Percentiles rank a stretch among this genome's conserved stretches.
Evolutionary conservation across 2,329 filamentous ascomycete genomes (phyloP).

Genomic region (Oidium heveae): DNA sequence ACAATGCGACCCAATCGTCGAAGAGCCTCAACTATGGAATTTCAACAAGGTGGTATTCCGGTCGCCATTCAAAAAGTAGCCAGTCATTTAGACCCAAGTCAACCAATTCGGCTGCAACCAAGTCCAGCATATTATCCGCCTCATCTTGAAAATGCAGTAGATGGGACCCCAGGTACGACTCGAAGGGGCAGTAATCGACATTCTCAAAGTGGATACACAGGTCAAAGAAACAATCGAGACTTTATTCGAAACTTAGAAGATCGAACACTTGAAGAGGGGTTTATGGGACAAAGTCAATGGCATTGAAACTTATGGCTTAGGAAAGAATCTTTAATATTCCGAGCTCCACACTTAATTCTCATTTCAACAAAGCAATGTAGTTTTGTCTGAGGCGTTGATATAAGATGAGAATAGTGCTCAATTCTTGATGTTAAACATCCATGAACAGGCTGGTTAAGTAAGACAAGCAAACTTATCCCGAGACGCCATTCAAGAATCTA

Average conservation of each 20-base stretch:
- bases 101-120: constrained; percentile 79
- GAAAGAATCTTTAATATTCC: too few relatives aligned
- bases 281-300: constrained; percentile 42
- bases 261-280: constrained; percentile 78
- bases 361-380: constrained; percentile 3
- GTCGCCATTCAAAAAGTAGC: constrained; percentile 82
- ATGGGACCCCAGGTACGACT: constrained; percentile 30
- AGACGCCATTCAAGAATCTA: too few relatives aligned
- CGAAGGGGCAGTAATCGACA: constrained; percentile 54
- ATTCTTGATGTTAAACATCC: too few relatives aligned
- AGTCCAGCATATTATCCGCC: constrained; percentile 95
- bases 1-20: constrained; percentile 58
- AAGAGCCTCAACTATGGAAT: constrained; percentile 87
- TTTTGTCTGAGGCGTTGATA: too few relatives aligned
- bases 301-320: constrained; percentile 26
- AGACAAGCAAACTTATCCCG: too few relatives aligned
- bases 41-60: constrained; percentile 78
- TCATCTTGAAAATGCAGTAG: constrained; percentile 55
- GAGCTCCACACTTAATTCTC: background rate
- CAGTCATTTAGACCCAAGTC: constrained; percentile 82
- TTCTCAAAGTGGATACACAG: constrained; percentile 29
- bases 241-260: constrained; percentile 92
- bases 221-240: constrained; percentile 40
- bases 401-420: too few relatives aligned
- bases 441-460: too few relatives aligned